Percentiles rank a stretch among this genome's conserved stretches.
Evolutionary conservation across 805 yeast genomes (phyloP).

Genomic region (Ogataea corticis): DNA sequence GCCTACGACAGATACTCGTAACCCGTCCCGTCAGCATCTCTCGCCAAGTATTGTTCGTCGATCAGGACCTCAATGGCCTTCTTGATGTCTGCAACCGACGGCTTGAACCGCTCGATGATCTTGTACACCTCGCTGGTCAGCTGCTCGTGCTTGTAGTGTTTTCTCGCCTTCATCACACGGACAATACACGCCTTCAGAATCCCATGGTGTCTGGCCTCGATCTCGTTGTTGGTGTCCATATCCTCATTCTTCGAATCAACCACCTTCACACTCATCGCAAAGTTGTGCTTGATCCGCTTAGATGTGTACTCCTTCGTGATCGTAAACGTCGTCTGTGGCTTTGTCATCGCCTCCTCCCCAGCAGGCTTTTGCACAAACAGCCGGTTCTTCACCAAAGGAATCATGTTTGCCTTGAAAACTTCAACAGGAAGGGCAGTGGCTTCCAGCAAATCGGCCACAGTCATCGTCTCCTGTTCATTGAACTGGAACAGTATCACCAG

Average conservation of each 20-base stretch:
- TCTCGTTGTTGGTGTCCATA: slow-evolving; percentile 79
- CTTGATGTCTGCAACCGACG: slow-evolving; percentile 83
- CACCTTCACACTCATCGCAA: slow-evolving; percentile 42
- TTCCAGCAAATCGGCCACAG: slow-evolving; percentile 60
- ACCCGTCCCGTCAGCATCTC: slow-evolving; percentile 66
- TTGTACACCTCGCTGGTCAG: slow-evolving; percentile 85
- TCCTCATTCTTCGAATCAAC: slow-evolving; percentile 69
- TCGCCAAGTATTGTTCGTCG: slow-evolving; percentile 80
- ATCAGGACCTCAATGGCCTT: slow-evolving; percentile 81
- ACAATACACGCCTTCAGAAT: slow-evolving; percentile 92
- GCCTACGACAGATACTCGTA: slow-evolving; percentile 77
- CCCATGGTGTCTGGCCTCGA: slow-evolving; percentile 57
- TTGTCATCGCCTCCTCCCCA: slow-evolving; percentile 51
- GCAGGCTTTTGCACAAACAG: slow-evolving; percentile 67
- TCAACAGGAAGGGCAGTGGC: slow-evolving; percentile 67
- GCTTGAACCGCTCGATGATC: slow-evolving; percentile 82
- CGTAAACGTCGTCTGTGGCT: slow-evolving; percentile 61
- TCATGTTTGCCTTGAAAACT: slow-evolving; percentile 71
- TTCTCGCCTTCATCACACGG: slow-evolving; percentile 93
- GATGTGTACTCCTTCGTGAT: slow-evolving; percentile 82
- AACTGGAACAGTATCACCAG: slow-evolving; percentile 84
- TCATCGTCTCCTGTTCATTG: slow-evolving; percentile 64
- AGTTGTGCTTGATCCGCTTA: slow-evolving; percentile 79
- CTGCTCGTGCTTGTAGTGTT: slow-evolving; percentile 72
- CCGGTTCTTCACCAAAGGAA: slow-evolving; percentile 77